phyloP scores from a whole-genome alignment of 371 early-diverging fungal genomes.

The Entomophthora muscae region DNA sequence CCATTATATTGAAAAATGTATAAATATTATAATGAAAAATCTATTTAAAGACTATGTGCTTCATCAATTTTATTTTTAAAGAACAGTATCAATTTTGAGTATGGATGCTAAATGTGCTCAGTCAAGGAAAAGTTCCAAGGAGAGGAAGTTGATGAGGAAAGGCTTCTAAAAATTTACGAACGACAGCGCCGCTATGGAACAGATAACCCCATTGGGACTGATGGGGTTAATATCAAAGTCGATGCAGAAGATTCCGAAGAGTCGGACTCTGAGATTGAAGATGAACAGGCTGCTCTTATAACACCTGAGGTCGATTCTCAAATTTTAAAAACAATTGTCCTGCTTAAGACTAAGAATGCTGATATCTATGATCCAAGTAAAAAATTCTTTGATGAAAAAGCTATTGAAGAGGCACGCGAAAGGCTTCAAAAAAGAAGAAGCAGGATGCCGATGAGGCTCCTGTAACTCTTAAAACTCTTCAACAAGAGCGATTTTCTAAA shows the following conservation, averaged over 20 bases:
- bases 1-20: no score
- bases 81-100: no score
- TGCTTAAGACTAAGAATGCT: constrained; percentile 56
- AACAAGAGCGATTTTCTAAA: constrained; percentile 14
- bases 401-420: constrained; percentile 33
- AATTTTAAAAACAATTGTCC: constrained; percentile 74
- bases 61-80: no score
- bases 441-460: constrained; percentile 19
- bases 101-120: no score
- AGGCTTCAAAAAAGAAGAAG: constrained; percentile 42
- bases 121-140: constrained; percentile 1
- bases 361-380: constrained; percentile 58
- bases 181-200: neutral
- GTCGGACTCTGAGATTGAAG: constrained; percentile 50
- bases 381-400: constrained; percentile 51
- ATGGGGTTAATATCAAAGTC: constrained; percentile 12
- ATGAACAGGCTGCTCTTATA: constrained; percentile 66
- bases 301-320: constrained; percentile 82
- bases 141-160: neutral
- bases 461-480: constrained; percentile 18
- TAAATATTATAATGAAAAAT: no score
- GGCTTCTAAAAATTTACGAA: constrained; percentile 2
- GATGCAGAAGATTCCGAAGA: constrained; percentile 23
- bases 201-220: neutral
- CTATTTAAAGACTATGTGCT: no score